Percentiles rank a stretch among this genome's conserved stretches.
These are phyloP conservation scores for Potentilla sterilis DNA, from an alignment of 306 rosid genomes.

Conservation along the genomic window DNA sequence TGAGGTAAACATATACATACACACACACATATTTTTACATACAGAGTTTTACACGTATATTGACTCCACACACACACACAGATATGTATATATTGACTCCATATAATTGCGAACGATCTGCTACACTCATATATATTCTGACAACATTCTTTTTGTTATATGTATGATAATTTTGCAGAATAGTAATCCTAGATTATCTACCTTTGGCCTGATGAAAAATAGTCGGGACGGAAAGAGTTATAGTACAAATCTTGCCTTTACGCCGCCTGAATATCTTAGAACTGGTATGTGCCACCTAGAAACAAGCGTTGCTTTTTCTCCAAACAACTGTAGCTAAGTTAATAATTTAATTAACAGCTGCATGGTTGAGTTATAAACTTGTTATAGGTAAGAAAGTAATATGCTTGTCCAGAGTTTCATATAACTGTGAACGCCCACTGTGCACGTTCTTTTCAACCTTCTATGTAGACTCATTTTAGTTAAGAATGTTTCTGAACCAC, in stretches of 20 bases:
- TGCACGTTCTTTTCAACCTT: neutral
- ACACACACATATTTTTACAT: too few relatives aligned
- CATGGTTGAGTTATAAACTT: neutral
- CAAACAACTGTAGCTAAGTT: conserved; percentile 12
- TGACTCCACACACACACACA: too few relatives aligned
- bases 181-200: conserved; percentile 78
- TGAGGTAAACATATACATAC: conserved; percentile 31
- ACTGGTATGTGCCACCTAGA: conserved; percentile 45
- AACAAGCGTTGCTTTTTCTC: neutral
- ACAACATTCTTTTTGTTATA: conserved; percentile 16
- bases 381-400: neutral
- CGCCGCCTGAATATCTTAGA: conserved; percentile 89
- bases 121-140: conserved; percentile 1
- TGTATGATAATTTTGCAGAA: conserved; percentile 55
- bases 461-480: neutral
- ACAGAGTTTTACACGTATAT: neutral
- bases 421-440: neutral
- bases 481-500: neutral
- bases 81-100: neutral
- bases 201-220: conserved; percentile 80
- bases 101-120: neutral
- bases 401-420: neutral
- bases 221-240: conserved; percentile 87
- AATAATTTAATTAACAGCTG: conserved; percentile 1
- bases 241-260: conserved; percentile 82